Conservation (phyloP, 2,329 filamentous ascomycete species). For the Cercospora sp. region DNA sequence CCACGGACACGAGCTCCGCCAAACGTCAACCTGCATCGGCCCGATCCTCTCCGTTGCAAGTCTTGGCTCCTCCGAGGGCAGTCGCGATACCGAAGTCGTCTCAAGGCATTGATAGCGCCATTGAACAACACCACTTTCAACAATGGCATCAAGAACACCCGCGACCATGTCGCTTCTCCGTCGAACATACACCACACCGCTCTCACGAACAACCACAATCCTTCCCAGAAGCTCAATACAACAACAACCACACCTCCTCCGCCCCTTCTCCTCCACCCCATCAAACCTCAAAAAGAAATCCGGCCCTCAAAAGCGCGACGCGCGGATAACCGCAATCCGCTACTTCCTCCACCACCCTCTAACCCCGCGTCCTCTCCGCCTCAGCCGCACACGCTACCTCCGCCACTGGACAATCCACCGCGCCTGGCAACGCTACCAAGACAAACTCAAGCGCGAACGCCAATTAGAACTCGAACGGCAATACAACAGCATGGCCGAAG, state of each 20-base stretch:
- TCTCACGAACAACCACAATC: slow-evolving; percentile 31
- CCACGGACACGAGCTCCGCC: not conserved
- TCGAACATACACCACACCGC: slow-evolving; percentile 4
- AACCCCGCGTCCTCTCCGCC: slow-evolving; percentile 75
- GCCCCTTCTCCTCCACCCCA: slow-evolving; percentile 38
- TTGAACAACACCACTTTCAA: not conserved
- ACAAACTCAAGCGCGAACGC: slow-evolving; percentile 63
- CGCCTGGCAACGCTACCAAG: slow-evolving; percentile 81
- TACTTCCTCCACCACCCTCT: slow-evolving; percentile 69
- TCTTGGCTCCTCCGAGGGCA: slow-evolving; percentile 13
- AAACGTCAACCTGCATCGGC: slow-evolving; percentile 1
- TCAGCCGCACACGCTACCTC: slow-evolving; percentile 81
- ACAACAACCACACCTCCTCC: slow-evolving; percentile 29
- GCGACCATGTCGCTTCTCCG: slow-evolving; percentile 34
- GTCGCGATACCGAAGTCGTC: slow-evolving; percentile 4
- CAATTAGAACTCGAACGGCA: slow-evolving; percentile 72
- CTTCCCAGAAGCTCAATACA: slow-evolving; percentile 41
- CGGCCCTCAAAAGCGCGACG: slow-evolving; percentile 36
- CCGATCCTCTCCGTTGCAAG: not conserved
- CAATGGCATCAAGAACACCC: slow-evolving; percentile 11
- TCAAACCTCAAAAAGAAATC: slow-evolving; percentile 42
- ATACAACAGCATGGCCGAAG: slow-evolving; percentile 78
- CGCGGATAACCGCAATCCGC: slow-evolving; percentile 54
- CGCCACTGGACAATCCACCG: slow-evolving; percentile 99
- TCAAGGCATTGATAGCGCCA: not conserved